Evolutionary conservation across 192 early-diverging fungal species (phyloP).

Genomic region (Podila verticillata): DNA sequence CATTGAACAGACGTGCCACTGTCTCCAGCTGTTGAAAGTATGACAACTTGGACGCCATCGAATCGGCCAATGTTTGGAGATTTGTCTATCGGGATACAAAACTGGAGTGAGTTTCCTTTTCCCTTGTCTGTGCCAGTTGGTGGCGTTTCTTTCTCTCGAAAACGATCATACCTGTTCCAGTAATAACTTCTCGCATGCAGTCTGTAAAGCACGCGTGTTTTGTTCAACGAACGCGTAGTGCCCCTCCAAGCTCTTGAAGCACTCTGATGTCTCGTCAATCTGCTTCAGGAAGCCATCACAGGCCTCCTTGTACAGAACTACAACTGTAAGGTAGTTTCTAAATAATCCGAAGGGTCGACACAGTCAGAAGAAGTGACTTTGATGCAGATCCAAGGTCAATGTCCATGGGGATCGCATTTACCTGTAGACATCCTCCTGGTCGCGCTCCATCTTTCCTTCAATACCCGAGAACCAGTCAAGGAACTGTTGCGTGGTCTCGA

Average conservation of each 20-base stretch:
- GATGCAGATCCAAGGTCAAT: no score
- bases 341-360: no score
- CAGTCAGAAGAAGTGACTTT: no score
- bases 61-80: conserved; percentile 65
- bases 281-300: conserved; percentile 74
- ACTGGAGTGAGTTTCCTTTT: background rate
- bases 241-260: conserved; percentile 70
- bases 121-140: background rate
- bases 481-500: conserved; percentile 93
- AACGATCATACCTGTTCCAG: conserved; percentile 62
- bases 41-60: conserved; percentile 67
- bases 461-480: conserved; percentile 91
- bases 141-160: background rate
- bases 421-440: conserved; percentile 87
- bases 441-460: conserved; percentile 86
- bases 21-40: conserved; percentile 91
- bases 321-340: conserved; percentile 70
- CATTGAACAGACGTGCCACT: conserved; percentile 78
- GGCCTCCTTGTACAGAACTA: conserved; percentile 65
- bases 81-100: conserved; percentile 51
- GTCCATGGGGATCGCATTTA: conserved; percentile 20
- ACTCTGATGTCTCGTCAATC: conserved; percentile 61
- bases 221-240: conserved; percentile 85
- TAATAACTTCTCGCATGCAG: conserved; percentile 83
- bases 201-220: conserved; percentile 79